These are phyloP conservation scores for Fusarium caatingaense DNA, from an alignment of 2,329 filamentous ascomycete species.

Conservation along the genomic window DNA sequence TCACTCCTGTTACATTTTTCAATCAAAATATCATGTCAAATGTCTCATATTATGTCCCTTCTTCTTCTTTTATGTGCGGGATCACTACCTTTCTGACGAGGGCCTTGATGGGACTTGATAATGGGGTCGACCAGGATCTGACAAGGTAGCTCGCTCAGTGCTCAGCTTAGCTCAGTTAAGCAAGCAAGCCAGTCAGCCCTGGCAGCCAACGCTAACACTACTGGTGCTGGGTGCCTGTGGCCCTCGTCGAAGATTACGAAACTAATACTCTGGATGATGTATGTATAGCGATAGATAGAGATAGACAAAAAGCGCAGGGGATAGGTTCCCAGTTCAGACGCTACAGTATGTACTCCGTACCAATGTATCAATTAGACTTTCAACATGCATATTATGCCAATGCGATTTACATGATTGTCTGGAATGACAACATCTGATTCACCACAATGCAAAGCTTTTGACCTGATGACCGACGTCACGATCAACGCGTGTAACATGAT, in stretches of 20 bases:
- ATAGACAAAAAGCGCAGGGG: constrained; percentile 21
- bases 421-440: constrained; percentile 22
- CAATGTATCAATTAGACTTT: constrained; percentile 15
- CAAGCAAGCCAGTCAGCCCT: constrained; percentile 4
- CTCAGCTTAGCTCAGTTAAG: neutral
- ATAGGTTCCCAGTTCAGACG: constrained; percentile 2
- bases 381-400: neutral
- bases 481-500: constrained; percentile 28
- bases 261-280: constrained; percentile 30
- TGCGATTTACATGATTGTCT: constrained; percentile 15
- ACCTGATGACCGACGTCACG: constrained; percentile 28
- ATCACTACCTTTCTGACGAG: constrained; percentile 17
- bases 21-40: constrained; percentile 34
- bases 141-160: neutral
- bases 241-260: constrained; percentile 21
- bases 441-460: constrained; percentile 8
- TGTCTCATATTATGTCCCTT: constrained; percentile 18
- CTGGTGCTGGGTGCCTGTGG: constrained; percentile 7
- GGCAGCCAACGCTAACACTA: constrained; percentile 2
- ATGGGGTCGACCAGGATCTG: constrained; percentile 23
- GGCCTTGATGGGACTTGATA: constrained; percentile 18
- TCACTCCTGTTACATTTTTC: constrained; percentile 42
- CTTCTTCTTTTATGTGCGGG: constrained; percentile 12
- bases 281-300: constrained; percentile 30
- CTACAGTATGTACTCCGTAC: neutral